phyloP scores from a whole-genome alignment of 768 basidiomycete genomes.

The Fomitopsis pulvina region DNA sequence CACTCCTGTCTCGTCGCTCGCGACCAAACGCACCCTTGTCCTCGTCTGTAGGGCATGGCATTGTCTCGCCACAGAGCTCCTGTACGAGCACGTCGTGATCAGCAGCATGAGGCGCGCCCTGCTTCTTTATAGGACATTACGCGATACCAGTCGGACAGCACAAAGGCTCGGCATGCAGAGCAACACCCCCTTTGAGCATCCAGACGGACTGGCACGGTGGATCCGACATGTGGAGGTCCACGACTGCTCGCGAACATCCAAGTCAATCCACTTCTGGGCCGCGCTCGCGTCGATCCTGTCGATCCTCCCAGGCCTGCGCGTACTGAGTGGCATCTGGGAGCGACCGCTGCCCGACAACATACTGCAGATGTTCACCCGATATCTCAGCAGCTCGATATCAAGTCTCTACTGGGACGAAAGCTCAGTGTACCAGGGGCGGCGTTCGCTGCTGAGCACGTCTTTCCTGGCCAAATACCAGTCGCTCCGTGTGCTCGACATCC shows the following conservation, averaged over 20 bases:
- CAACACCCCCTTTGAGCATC: background rate
- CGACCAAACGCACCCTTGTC: slow-evolving; percentile 35
- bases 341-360: slow-evolving; percentile 38
- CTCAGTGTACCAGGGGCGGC: slow-evolving; percentile 14
- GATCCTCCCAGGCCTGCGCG: slow-evolving; percentile 38
- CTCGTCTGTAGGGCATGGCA: slow-evolving; percentile 55
- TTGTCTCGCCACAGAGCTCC: slow-evolving; percentile 32
- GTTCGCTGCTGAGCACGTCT: slow-evolving; percentile 27
- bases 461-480: slow-evolving; percentile 32
- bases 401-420: slow-evolving; percentile 40
- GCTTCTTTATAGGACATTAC: slow-evolving; percentile 31
- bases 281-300: slow-evolving; percentile 38
- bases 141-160: slow-evolving; percentile 11
- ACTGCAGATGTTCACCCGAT: slow-evolving; percentile 31
- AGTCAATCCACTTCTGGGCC: slow-evolving; percentile 32
- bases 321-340: slow-evolving; percentile 42
- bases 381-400: slow-evolving; percentile 36
- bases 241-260: slow-evolving; percentile 37
- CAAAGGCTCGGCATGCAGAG: slow-evolving; percentile 2
- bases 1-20: slow-evolving; percentile 24
- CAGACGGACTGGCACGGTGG: slow-evolving; percentile 35
- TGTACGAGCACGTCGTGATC: slow-evolving; percentile 51
- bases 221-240: slow-evolving; percentile 42
- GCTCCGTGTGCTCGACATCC: slow-evolving; percentile 40
- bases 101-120: slow-evolving; percentile 33